Evolutionary conservation across 2,329 filamentous ascomycete genomes (phyloP), one percentile per base, ranked within the genome.

Genomic region (Colletotrichum sp.): DNA sequence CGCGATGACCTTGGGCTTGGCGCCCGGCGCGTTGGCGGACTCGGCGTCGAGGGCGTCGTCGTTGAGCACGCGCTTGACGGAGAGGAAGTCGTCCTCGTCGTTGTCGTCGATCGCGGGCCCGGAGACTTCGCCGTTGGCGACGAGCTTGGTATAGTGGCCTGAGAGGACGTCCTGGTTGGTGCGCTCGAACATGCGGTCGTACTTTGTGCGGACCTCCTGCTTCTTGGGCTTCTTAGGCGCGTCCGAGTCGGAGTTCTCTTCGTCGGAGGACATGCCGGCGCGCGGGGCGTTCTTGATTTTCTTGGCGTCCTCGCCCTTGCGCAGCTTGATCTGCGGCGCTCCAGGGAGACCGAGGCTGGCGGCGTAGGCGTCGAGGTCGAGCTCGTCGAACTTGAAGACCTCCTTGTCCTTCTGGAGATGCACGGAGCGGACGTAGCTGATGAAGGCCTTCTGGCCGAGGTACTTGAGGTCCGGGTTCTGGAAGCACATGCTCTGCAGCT

Each of bases 121-220:
- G 76, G 91, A 89, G 55, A 10, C 84, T 77, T 85, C 84, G 4
- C 85, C 92, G 52, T 93, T 90, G 67, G 89, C 89, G 76, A 99
- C 93, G 78, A 99, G 90, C 82, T 96, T 98, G 76, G 92, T 92
- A 88, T 98, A 99, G 86, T 99, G 97, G 72, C 94, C 93, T n/a
- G 96, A 96, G 78, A 99, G 86, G 36, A 99, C 95, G 82, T 98
- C 96, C 85, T 99, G 96, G 85, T 99, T 99, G 80, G 94, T 95
- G 76, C 97, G 91, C 87, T 98, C 96, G 85, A 99, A 98, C 97
- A 99, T 99, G 80, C 95, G 94, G 85, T 99, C 96, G 83, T 98
- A 98, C 85, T 98, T 99, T 36, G 98, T 99, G 77, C 96, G 92
- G 21, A 98, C 95, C 80, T 93, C 91, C 13, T 90, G 88, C 86